Base-by-base conservation (phyloP, 2,329 filamentous ascomycete species). In the Cytospora mali region DNA sequence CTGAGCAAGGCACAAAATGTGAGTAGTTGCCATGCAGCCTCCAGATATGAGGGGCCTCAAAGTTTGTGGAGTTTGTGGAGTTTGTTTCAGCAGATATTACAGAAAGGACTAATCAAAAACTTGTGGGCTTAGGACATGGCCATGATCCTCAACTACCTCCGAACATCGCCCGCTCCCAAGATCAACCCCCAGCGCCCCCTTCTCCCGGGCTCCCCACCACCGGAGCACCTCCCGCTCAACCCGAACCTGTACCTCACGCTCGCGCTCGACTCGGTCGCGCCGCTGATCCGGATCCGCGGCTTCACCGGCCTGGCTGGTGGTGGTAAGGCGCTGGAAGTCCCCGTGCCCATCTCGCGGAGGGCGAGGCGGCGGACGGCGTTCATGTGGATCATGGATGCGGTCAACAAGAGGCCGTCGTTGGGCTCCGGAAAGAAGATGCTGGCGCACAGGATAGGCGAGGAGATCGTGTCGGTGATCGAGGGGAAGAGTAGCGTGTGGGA, bases 201-300 rank as follows among this genome's bases (percentile, higher is more conserved):
- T 31, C 80, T 94, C 35, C 90, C 92, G 2, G 91, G 91, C 62
- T 82, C 88, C 1, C 92, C 93, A 1, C 91, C 93, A 1, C 81
- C 91, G 27, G 80, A 84, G 4, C 88, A 94, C 70, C 88, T 99
- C 11, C 93, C 95, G 3, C 86, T 97, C 33, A 91, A 97, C 76
- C 95, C 95, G 1, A 83, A 96, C 60, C 84, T 91, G 60, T 99
- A 98, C 79, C 88, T 99, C 54, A 92, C 90, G 14, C 83, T 96
- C 33, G 93, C 93, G 33, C 88, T 99, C 71, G 95, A 99, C 81
- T 96, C 92, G 11, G 89, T 99, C 27, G 92, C 93, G 1, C 95
- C 95, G 11, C 84, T 99, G 18, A 81, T 99, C 71, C 89, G 90
- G 68, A 88, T 99, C 72, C 86, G 88, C 60, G 84, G 84, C 65